Conservation (phyloP, 2,329 filamentous ascomycete genomes). For the Fusarium bactridioides region DNA sequence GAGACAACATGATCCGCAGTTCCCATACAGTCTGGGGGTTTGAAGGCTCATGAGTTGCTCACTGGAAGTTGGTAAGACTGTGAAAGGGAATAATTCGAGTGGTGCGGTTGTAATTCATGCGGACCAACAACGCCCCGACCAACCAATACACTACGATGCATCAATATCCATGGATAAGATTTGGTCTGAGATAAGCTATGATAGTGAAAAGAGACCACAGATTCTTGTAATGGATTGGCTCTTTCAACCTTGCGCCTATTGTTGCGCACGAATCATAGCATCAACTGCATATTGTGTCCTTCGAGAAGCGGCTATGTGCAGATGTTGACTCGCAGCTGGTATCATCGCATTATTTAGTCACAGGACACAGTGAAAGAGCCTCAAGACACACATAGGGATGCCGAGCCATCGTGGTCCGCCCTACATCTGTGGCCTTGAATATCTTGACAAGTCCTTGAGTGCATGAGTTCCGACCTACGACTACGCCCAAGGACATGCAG, state of each 20-base stretch:
- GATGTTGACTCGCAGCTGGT: conserved; percentile 3
- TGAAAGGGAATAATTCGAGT: background rate
- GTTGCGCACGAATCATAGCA: background rate
- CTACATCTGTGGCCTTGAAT: background rate
- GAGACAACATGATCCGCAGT: background rate
- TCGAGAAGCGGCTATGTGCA: conserved; percentile 16
- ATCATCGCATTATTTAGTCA: conserved; percentile 1
- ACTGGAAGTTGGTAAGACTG: background rate
- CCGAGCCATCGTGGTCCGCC: background rate
- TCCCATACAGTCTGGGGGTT: background rate
- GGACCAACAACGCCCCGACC: background rate
- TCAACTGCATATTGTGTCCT: conserved; percentile 22
- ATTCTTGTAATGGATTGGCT: background rate
- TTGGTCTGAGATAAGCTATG: background rate
- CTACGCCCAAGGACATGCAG: background rate
- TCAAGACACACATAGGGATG: background rate
- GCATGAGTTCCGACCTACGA: background rate
- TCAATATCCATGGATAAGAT: too few relatives aligned
- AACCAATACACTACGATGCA: background rate
- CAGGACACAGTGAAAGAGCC: conserved; percentile 1
- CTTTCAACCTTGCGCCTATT: background rate
- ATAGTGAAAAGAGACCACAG: background rate
- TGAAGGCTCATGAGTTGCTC: background rate
- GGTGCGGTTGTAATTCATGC: background rate
- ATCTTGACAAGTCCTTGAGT: background rate